phyloP scores from a whole-genome alignment of 2,329 filamentous ascomycete species.

The Scleromitrula shiraiana region DNA sequence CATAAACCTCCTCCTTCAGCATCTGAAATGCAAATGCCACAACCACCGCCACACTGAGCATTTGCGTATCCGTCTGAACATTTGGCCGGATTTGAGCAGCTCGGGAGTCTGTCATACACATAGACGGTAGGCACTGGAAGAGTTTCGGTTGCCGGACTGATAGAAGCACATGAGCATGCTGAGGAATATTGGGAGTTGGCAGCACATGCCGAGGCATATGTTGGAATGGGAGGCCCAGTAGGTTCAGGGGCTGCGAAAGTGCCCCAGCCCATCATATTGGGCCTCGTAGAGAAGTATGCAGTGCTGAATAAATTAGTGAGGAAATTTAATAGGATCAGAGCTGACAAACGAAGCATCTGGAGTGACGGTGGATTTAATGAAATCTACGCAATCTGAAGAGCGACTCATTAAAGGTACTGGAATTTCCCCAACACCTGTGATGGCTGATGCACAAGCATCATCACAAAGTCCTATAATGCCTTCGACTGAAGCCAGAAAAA shows the following conservation, averaged over 20 bases:
- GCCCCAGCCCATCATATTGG: constrained; percentile 1
- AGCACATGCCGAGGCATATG: constrained; percentile 5
- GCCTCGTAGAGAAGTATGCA: constrained; percentile 1
- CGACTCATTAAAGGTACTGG: constrained; percentile 1
- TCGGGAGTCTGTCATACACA: not conserved
- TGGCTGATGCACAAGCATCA: constrained; percentile 1
- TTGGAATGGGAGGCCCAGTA: not conserved
- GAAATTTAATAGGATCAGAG: not conserved
- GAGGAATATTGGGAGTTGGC: not conserved
- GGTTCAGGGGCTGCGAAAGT: not conserved
- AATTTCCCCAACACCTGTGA: constrained; percentile 7
- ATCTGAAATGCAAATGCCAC: not conserved
- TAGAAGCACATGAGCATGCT: constrained; percentile 2
- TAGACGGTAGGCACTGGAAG: constrained; percentile 2
- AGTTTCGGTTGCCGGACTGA: not conserved
- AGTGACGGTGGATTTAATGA: not conserved
- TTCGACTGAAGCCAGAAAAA: not conserved
- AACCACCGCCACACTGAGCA: not conserved
- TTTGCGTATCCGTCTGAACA: not conserved
- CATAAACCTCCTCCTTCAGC: constrained; percentile 1
- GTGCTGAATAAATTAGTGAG: not conserved
- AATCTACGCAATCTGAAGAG: constrained; percentile 2
- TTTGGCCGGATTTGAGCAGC: not conserved
- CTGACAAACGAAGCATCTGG: constrained; percentile 5
- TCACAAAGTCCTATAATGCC: not conserved